Evolutionary conservation across 306 rosid genomes (phyloP).

Genomic region (Biancaea sappan): DNA sequence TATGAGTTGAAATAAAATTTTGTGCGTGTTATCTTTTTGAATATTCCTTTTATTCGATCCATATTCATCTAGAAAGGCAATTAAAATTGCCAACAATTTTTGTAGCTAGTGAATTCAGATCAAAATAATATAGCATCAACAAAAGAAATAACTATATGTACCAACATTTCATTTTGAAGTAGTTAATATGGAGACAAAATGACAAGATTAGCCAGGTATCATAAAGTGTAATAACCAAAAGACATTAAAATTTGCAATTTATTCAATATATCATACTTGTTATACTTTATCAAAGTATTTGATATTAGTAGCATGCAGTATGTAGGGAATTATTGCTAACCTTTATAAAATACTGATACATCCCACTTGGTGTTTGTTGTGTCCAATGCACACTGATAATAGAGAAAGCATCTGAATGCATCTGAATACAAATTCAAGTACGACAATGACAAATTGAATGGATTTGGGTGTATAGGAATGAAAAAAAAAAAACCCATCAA

Average conservation of each 20-base stretch:
- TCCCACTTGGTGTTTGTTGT: conserved; percentile 79
- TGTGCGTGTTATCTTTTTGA: too few species aligned
- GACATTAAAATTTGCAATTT: conserved; percentile 12
- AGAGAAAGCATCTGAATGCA: conserved; percentile 30
- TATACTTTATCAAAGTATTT: not conserved
- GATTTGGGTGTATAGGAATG: conserved; percentile 29
- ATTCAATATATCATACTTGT: not conserved
- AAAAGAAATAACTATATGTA: conserved; percentile 15
- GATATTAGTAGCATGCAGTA: conserved; percentile 23
- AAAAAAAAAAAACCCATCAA: conserved; percentile 64
- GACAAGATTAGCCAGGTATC: not conserved
- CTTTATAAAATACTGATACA: conserved; percentile 98
- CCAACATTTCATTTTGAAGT: not conserved
- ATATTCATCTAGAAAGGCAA: too few species aligned
- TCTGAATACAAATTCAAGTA: conserved; percentile 17
- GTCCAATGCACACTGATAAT: conserved; percentile 81
- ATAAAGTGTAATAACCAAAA: not conserved
- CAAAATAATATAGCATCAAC: not conserved
- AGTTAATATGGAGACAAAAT: conserved; percentile 12
- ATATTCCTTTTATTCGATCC: too few species aligned
- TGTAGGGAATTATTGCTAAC: conserved; percentile 44
- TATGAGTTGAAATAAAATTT: too few species aligned
- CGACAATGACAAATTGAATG: conserved; percentile 25
- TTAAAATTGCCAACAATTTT: too few species aligned
- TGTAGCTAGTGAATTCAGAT: conserved; percentile 1